Percentiles rank a stretch among this genome's conserved stretches.
Conservation (phyloP, 345 rosid species). For the Eucalyptus regnans region DNA sequence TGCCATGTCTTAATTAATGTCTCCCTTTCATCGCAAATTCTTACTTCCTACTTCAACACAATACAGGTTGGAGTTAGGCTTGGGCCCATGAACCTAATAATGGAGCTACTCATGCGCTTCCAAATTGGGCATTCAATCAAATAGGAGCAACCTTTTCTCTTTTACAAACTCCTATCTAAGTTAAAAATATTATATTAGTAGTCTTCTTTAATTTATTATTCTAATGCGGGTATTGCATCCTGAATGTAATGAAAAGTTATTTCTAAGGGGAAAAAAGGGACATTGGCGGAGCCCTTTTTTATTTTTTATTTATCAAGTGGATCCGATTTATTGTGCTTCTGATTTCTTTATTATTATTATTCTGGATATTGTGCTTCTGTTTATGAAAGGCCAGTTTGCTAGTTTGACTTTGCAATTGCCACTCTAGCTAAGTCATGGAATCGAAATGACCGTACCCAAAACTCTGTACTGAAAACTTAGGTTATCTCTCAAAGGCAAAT, state of each 20-base stretch:
- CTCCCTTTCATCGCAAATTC: too few species aligned
- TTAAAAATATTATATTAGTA: neutral
- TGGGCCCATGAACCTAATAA: neutral
- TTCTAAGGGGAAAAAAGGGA: neutral
- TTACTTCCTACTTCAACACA: neutral
- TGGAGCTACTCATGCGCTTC: neutral
- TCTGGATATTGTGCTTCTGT: too few species aligned
- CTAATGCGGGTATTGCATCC: neutral
- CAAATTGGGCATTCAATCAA: neutral
- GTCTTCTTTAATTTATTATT: neutral
- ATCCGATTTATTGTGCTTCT: too few species aligned
- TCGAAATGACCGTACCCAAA: too few species aligned
- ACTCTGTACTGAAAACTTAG: neutral
- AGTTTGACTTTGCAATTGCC: too few species aligned
- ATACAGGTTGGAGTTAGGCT: neutral
- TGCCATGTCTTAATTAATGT: neutral
- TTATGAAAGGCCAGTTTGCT: too few species aligned
- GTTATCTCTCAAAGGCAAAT: neutral
- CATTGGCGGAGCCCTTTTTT: too few species aligned
- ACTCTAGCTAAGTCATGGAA: too few species aligned
- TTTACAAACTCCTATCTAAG: neutral
- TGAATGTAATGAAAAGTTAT: neutral
- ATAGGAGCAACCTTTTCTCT: neutral
- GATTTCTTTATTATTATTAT: too few species aligned
- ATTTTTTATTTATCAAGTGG: too few species aligned